Base-by-base conservation (phyloP, 345 rosid genomes). In the Diplotaxis tenuifolia region DNA sequence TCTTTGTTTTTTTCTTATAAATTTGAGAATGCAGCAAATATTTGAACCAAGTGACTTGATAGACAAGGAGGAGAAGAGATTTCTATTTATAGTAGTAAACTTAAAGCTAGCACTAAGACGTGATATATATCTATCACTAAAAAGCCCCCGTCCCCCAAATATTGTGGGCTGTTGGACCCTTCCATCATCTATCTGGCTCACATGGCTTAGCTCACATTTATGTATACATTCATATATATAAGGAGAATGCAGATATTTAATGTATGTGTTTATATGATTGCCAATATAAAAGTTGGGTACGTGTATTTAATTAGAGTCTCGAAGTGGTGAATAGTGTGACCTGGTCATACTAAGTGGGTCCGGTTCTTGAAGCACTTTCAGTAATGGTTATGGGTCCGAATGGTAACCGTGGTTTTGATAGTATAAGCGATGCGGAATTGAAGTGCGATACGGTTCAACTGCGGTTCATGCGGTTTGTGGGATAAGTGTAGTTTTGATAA, bases 131-230 rank as follows among this genome's bases (percentile, higher is more conserved):
- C 25, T 9, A 31, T 65, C 54, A 19, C 70, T 15, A 40, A 14
- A 65, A 28, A 57, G 9, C n/a, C 65, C 34, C 29, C 29, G 3
- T 5, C 29, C 11, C 42, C 73, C 65, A 42, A 75, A 75, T 27
- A 53, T 29, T 75, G 75, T 75, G 79, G 75, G 75, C 79, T 69
- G 59, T 29, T 63, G 75, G 75, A 59, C 29, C 79, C 70, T 70
- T 52, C 5, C 56, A 14, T 70, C 71, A 62, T 76, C 70, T 54
- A 45, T 76, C 71, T 56, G 65, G 40, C 71, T 76, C 79, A 69
- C 75, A 70, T 76, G 79, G 75, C 79, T 62, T 63, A 63, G 61
- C 60, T 76, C 75, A 70, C 63, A 31, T 68, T 20, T 54, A 62
- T 58, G n/a, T 27, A 56, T 25, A 25, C 52, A 68, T 22, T 9